Base-by-base conservation (phyloP, 805 yeast species). In the Pichia manshurica region DNA sequence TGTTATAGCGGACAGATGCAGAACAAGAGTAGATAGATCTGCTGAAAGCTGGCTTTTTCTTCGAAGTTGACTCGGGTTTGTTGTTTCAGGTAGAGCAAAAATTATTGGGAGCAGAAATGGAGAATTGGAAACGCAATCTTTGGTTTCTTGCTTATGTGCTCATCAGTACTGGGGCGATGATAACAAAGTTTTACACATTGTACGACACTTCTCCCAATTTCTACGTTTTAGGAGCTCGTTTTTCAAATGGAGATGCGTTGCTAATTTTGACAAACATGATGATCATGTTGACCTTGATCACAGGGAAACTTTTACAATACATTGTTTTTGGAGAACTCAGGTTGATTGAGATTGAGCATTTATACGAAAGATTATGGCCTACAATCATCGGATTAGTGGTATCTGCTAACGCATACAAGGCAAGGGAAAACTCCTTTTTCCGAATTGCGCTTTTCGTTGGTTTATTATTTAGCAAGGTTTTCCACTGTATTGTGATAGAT, bases 281-380 rank as follows among this genome's bases (percentile, higher is more conserved):
- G 16, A 61, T 80, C 9, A 59, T 60, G 29, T 33, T 58, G 41
- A 48, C 62, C 7, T 50, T 70, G 13, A 31, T 65, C 3, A 15
- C 73, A 15, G 83, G 80, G 31, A 77, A 78, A 52, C 37, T 72
- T 8, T 53, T 81, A 0, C 84, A 81, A 42, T 52, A 64, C 23
- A 1, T 81, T 0, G 56, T 87, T 33, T 88, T 89, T 68, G 96
- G 96, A 0, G 81, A 79, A 48, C 67, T 91, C 45, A 71, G 96
- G 48, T 65, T 80, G 15, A 73, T 85, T 31, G 99, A 91, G 61
- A 64, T 75, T 45, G 95, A 90, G 55, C 90, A 84, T 59, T 72
- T 79, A 44, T 77, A 73, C 61, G 95, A 77, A 61, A 74, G 80
- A 61, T 72, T 78, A 44, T 85, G 82, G 73, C 79, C 68, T 47